phyloP scores from a whole-genome alignment of 805 yeast species.

The Candida sphagnicola region DNA sequence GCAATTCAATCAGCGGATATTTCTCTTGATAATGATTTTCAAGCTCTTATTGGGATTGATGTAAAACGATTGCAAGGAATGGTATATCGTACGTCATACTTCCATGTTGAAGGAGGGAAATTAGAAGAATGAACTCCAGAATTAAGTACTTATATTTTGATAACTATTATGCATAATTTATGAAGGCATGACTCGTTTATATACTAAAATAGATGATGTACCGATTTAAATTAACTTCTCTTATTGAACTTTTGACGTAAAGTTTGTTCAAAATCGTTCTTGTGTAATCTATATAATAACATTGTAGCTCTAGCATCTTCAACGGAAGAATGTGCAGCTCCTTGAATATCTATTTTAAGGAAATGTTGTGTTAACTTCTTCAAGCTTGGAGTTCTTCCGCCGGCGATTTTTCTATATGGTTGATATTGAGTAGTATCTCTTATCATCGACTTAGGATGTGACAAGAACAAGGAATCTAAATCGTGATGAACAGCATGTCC shows the following conservation, averaged over 20 bases:
- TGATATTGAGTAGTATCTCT: conserved; percentile 72
- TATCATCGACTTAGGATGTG: conserved; percentile 60
- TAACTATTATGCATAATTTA: too few relatives aligned
- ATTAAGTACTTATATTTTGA: too few relatives aligned
- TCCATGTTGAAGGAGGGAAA: conserved; percentile 30
- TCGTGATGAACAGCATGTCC: conserved; percentile 89
- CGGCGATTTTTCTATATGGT: conserved; percentile 55
- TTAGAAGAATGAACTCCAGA: conserved; percentile 28
- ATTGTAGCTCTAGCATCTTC: conserved; percentile 90
- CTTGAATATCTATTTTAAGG: conserved; percentile 61
- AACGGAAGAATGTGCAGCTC: conserved; percentile 77
- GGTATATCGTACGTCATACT: conserved; percentile 35
- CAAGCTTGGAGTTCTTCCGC: conserved; percentile 70
- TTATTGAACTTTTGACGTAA: conserved; percentile 5
- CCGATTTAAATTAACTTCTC: not conserved
- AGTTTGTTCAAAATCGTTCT: conserved; percentile 54
- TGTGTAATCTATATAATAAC: conserved; percentile 65
- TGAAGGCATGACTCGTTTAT: conserved; percentile 47
- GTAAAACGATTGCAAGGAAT: conserved; percentile 24
- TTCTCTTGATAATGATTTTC: conserved; percentile 11
- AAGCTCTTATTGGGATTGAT: conserved; percentile 12
- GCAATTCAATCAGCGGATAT: conserved; percentile 8
- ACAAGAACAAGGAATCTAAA: conserved; percentile 58
- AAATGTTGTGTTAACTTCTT: conserved; percentile 60
- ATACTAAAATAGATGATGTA: conserved; percentile 52